Evolutionary conservation across 129 eudicot species (phyloP), one percentile per base, ranked within the genome.

Genomic region (Helianthus tuberosus): DNA sequence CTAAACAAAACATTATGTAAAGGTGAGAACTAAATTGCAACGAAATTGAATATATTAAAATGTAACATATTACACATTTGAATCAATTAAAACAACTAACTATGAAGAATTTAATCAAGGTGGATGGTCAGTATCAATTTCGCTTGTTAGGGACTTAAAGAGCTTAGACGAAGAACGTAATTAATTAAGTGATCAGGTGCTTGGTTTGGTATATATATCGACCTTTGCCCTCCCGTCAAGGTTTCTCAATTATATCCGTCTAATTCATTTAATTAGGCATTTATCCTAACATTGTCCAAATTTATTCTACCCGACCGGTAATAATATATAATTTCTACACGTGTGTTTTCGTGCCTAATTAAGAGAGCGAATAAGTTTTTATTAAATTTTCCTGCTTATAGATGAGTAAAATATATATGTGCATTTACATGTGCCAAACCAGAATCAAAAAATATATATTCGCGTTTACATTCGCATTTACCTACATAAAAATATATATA

Each of bases 221-320:
- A 53, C 29, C 29, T 51, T 51, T n/a, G 20, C 20, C 16, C 16
- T 43, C 47, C 46, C 4, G 8, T 41, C 8, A 8, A 53, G 9
- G 27, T 60, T 35, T 32, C 6, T 55, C 13, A 60, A 60, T 60
- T 60, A 11, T 14, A 60, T 60, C 66, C 46, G 66, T 61, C 66
- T 61, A 61, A 61, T 61, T 61, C 20, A 61, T 61, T 12, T 61
- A 61, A 23, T 61, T 61, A 61, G 47, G 46, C 11, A 61, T 61
- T 61, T 13, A 32, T 32, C 66, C 66, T 61, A 61, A 61, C 44
- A 32, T 61, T 32, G 16, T 60, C 17, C 44, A 29, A 60, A 32
- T 11, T 59, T 27, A 32, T 61, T 13, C 66, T 13, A 27, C 8
- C 46, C n/a, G 2, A 5, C 2, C 10, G 11, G 11, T 61, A 32